These are phyloP conservation scores for Xanthoparmelia taractica DNA, from an alignment of 495 filamentous ascomycete species.

Conservation along the genomic window DNA sequence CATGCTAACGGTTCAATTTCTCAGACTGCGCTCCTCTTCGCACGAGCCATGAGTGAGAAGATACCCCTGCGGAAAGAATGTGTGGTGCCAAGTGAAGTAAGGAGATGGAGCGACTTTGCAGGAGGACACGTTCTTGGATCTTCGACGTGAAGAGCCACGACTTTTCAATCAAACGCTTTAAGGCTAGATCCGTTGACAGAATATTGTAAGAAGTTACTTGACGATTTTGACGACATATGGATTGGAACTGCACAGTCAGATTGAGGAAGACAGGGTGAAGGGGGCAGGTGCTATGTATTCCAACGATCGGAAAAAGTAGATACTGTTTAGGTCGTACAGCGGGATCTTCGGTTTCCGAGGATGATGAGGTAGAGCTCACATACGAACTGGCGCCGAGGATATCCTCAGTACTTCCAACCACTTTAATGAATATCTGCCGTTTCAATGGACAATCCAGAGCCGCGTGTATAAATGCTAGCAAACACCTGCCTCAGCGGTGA, in stretches of 20 bases:
- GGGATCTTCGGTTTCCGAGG: no score
- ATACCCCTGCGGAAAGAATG: constrained; percentile 63
- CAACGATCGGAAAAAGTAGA: not conserved
- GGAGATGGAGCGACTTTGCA: constrained; percentile 80
- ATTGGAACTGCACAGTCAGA: not conserved
- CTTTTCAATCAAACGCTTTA: not conserved
- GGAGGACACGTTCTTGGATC: constrained; percentile 21
- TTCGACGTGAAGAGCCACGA: not conserved
- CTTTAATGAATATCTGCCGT: no score
- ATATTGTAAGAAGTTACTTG: not conserved
- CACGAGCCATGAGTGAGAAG: constrained; percentile 93
- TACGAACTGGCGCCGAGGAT: no score
- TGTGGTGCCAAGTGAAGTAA: constrained; percentile 76
- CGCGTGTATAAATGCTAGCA: no score
- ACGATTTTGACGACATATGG: not conserved
- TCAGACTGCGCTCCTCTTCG: constrained; percentile 91
- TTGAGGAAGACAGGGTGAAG: not conserved
- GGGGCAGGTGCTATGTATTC: not conserved
- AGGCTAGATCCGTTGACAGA: no score
- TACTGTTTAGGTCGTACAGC: not conserved
- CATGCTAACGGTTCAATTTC: not conserved
- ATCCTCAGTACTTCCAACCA: no score
- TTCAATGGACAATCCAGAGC: no score
- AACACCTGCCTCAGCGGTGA: no score
- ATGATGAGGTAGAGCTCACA: no score